These are phyloP conservation scores for Jackrogersella minutella DNA, from an alignment of 495 filamentous ascomycete genomes.

Conservation along the genomic window DNA sequence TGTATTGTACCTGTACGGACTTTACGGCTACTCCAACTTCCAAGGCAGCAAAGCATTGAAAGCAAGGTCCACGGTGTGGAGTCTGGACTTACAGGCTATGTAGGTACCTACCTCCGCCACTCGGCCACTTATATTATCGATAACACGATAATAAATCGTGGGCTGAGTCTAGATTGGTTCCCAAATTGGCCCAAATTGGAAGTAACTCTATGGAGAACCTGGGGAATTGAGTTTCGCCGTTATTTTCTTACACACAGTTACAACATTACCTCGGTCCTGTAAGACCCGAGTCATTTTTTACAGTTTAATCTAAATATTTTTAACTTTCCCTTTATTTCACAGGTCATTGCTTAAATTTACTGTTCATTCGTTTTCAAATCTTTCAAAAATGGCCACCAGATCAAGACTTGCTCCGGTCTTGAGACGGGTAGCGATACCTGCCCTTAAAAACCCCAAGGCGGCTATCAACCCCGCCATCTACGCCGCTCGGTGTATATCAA, in stretches of 20 bases:
- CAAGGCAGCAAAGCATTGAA: no score
- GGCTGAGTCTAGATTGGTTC: background rate
- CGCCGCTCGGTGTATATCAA: constrained; percentile 47
- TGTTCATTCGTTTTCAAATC: background rate
- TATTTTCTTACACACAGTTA: no score
- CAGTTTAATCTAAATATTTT: background rate
- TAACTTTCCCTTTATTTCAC: background rate
- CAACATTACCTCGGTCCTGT: background rate
- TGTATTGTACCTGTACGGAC: no score
- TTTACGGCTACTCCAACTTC: constrained; percentile 3
- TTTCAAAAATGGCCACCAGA: constrained; percentile 40
- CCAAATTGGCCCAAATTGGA: constrained; percentile 17
- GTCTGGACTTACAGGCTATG: no score
- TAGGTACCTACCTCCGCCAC: background rate
- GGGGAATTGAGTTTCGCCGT: constrained; percentile 32
- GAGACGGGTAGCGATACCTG: constrained; percentile 32
- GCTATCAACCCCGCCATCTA: background rate
- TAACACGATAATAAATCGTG: constrained; percentile 19
- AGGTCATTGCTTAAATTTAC: background rate
- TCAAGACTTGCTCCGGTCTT: constrained; percentile 39
- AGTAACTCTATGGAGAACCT: constrained; percentile 1
- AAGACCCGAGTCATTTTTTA: constrained; percentile 7
- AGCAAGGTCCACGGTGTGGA: no score
- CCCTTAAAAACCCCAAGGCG: constrained; percentile 17
- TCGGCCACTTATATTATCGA: constrained; percentile 17